Conservation (phyloP, 2,329 filamentous ascomycete genomes). For the Cladosporium sp. region DNA sequence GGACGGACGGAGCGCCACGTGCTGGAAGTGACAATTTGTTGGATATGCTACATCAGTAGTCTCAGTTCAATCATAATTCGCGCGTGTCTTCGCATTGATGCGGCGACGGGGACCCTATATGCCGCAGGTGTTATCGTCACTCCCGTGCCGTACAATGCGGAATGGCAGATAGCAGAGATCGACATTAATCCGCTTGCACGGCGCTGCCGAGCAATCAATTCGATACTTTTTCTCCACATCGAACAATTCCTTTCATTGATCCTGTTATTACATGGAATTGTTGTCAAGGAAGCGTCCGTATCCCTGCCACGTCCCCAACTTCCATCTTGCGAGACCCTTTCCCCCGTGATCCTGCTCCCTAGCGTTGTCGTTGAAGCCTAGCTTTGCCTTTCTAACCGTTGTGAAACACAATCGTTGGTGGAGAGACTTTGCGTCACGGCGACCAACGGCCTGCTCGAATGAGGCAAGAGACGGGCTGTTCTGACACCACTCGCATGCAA, state of each 20-base stretch:
- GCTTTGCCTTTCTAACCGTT: background rate
- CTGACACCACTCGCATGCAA: background rate
- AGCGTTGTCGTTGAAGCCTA: constrained; percentile 9
- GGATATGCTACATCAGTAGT: background rate
- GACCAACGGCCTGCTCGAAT: background rate
- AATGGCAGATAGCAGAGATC: background rate
- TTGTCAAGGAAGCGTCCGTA: background rate
- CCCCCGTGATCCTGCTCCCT: constrained; percentile 13
- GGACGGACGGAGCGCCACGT: background rate
- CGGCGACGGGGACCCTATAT: background rate
- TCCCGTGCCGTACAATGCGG: background rate
- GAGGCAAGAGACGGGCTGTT: background rate
- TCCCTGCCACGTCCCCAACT: constrained; percentile 3
- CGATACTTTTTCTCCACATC: background rate
- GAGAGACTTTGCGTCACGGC: constrained; percentile 5
- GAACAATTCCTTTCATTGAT: background rate
- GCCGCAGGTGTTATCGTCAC: constrained; percentile 5
- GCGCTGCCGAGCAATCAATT: background rate
- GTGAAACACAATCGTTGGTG: constrained; percentile 12
- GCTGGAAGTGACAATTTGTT: background rate
- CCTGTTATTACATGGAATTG: background rate
- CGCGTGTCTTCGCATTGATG: background rate
- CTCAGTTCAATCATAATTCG: background rate
- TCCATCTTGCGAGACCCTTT: constrained; percentile 13
- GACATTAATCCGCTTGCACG: background rate